These are phyloP conservation scores for Pichia nakasei DNA, from an alignment of 805 yeast genomes.

Conservation along the genomic window DNA sequence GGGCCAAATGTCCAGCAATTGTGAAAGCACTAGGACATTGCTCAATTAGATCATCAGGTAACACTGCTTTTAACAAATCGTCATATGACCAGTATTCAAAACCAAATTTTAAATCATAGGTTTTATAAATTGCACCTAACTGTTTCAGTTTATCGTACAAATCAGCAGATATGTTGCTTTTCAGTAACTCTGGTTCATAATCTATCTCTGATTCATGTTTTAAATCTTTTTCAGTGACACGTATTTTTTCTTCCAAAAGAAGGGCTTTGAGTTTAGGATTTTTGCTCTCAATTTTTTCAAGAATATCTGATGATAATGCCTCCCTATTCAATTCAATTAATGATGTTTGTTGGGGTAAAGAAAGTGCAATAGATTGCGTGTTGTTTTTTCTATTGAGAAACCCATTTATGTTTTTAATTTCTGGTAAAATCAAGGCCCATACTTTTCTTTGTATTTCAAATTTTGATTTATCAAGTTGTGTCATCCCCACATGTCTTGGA, in stretches of 20 bases:
- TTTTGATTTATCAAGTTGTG: slow-evolving; percentile 51
- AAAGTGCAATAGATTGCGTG: slow-evolving; percentile 33
- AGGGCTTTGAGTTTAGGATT: slow-evolving; percentile 43
- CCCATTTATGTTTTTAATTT: slow-evolving; percentile 51
- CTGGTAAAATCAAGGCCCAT: slow-evolving; percentile 60
- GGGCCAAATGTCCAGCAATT: slow-evolving; percentile 92
- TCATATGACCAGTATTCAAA: slow-evolving; percentile 87
- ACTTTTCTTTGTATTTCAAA: slow-evolving; percentile 52
- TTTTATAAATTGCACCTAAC: slow-evolving; percentile 37
- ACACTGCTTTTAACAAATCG: slow-evolving; percentile 66
- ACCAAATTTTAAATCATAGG: slow-evolving; percentile 48
- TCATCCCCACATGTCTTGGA: slow-evolving; percentile 63
- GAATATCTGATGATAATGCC: slow-evolving; percentile 7
- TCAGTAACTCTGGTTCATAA: slow-evolving; percentile 13
- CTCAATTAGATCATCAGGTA: slow-evolving; percentile 61
- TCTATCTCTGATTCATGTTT: neutral
- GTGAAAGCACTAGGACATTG: slow-evolving; percentile 90
- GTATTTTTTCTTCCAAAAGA: slow-evolving; percentile 46
- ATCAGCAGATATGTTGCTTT: slow-evolving; percentile 34
- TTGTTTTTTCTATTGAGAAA: slow-evolving; percentile 55
- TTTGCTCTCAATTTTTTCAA: slow-evolving; percentile 13
- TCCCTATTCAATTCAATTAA: slow-evolving; percentile 37
- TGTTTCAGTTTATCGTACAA: slow-evolving; percentile 29
- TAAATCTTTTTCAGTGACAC: slow-evolving; percentile 28
- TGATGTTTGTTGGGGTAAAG: slow-evolving; percentile 62